Evolutionary conservation across 75 land plant species (phyloP).

Genomic region (Pseudotsuga menziesii): DNA sequence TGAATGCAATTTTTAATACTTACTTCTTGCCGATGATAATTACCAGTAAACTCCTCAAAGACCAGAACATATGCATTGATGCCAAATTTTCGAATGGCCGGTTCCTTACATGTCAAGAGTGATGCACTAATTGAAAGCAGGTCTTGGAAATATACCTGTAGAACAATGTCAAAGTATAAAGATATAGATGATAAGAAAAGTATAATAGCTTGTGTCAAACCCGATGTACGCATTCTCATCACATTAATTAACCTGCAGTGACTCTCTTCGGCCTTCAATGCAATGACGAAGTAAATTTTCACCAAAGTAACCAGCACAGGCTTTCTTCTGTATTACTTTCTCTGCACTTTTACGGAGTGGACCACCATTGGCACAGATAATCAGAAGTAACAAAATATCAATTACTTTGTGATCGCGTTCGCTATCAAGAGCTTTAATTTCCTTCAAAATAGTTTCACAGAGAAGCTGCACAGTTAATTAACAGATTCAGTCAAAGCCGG

Average conservation of each 20-base stretch:
- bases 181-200: neutral
- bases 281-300: constrained; percentile 53
- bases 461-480: constrained; percentile 40
- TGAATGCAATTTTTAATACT: neutral
- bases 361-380: constrained; percentile 74
- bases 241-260: constrained; percentile 48
- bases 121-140: constrained; percentile 57
- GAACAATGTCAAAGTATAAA: constrained; percentile 1
- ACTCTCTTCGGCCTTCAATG: constrained; percentile 52
- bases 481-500: neutral
- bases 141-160: constrained; percentile 61
- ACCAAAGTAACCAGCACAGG: constrained; percentile 42
- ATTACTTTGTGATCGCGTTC: constrained; percentile 71
- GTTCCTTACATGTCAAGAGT: constrained; percentile 63
- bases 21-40: constrained; percentile 81
- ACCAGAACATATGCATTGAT: constrained; percentile 48
- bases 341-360: constrained; percentile 55
- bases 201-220: constrained; percentile 1
- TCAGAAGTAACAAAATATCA: constrained; percentile 76
- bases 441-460: constrained; percentile 76
- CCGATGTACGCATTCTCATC: neutral
- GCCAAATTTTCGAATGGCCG: constrained; percentile 56
- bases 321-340: constrained; percentile 61
- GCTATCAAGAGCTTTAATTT: constrained; percentile 49
- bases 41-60: constrained; percentile 70